These are phyloP conservation scores for Samsoniella hepiali DNA, from an alignment of 2,329 filamentous ascomycete species.

Conservation along the genomic window DNA sequence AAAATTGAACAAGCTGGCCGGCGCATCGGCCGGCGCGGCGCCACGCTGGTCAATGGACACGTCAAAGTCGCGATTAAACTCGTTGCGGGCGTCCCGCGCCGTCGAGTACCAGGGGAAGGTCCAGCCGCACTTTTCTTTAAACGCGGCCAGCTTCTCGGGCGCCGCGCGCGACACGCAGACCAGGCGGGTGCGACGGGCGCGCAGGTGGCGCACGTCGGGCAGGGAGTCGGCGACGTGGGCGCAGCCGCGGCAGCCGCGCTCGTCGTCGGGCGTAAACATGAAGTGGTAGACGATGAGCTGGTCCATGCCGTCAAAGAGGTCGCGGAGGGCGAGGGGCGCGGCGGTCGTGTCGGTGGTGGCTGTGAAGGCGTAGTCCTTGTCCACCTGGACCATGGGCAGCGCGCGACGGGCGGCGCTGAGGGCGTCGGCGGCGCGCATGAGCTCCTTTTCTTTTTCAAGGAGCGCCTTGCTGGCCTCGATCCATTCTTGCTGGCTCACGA, in stretches of 20 bases:
- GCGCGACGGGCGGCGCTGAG: slow-evolving; percentile 32
- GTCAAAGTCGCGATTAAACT: slow-evolving; percentile 42
- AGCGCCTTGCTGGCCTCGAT: slow-evolving; percentile 32
- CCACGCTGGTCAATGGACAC: slow-evolving; percentile 30
- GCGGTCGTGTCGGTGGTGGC: slow-evolving; percentile 27
- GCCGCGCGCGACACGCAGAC: slow-evolving; percentile 39
- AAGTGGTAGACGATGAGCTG: slow-evolving; percentile 45
- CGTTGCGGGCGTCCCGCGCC: slow-evolving; percentile 24
- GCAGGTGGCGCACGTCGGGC: slow-evolving; percentile 37
- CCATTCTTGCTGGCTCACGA: slow-evolving; percentile 35
- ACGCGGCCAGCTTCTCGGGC: slow-evolving; percentile 34
- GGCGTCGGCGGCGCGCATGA: slow-evolving; percentile 28
- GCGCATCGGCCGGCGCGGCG: slow-evolving; percentile 23
- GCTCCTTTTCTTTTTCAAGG: slow-evolving; percentile 35
- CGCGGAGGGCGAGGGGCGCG: slow-evolving; percentile 25
- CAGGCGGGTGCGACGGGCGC: slow-evolving; percentile 36
- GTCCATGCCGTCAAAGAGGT: slow-evolving; percentile 34
- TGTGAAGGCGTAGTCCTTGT: slow-evolving; percentile 36
- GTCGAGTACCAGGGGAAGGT: slow-evolving; percentile 40
- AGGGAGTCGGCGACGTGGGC: slow-evolving; percentile 38
- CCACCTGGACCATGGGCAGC: slow-evolving; percentile 40
- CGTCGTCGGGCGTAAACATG: slow-evolving; percentile 39
- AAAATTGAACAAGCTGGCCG: slow-evolving; percentile 27
- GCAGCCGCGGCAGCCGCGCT: slow-evolving; percentile 38
- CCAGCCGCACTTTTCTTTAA: slow-evolving; percentile 39